Base-by-base conservation (phyloP, 2,329 filamentous ascomycete genomes). In the Aspergillus sp. region DNA sequence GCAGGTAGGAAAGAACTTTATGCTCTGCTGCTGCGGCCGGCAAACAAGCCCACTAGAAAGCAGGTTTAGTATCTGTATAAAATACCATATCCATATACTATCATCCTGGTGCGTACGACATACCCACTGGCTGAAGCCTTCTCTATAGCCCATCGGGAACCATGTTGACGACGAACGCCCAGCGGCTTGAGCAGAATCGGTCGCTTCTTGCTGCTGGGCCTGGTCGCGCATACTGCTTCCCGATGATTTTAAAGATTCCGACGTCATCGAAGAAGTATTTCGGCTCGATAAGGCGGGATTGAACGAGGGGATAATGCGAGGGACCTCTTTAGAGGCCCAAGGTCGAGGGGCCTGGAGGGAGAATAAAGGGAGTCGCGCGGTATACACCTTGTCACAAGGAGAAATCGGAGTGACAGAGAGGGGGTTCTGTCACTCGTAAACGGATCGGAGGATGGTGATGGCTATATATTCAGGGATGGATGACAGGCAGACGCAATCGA, bases 111-210 rank as follows among this genome's bases (percentile, higher is more conserved):
- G 19, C 19, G 19, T 27, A 30, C 40, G 41, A 75, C 83, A 51
- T 69, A 88, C 86, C 89, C 93, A 97, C 76, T 97, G 91, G 54
- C 79, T 85, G 50, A 89, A 88, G 11, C 88, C 91, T 46, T 95
- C 90, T 60, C 90, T 93, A 71, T 95, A 95, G 39, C 90, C 85
- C 19, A 97, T 71, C 2, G 93, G 90, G 54, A 98, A 97, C 66
- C 79, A 83, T 30, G 69, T 19, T 19, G 19, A 19, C 19, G 19
- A 57, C 27, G 61, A 56, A 40, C 58, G 57, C 9, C 67, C 56
- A 1, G 54, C 60, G 42, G 57, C 62, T 42, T 62, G 55, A 28
- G 55, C 54, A n/a, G 63, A 58, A 50, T 65, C 56, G n/a, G 64
- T 60, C 13, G 51, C 55, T 8, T 47, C 47, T 28, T 57, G 47